phyloP scores from a whole-genome alignment of 78 protist genomes.

The Pelomyxa schiedti region DNA sequence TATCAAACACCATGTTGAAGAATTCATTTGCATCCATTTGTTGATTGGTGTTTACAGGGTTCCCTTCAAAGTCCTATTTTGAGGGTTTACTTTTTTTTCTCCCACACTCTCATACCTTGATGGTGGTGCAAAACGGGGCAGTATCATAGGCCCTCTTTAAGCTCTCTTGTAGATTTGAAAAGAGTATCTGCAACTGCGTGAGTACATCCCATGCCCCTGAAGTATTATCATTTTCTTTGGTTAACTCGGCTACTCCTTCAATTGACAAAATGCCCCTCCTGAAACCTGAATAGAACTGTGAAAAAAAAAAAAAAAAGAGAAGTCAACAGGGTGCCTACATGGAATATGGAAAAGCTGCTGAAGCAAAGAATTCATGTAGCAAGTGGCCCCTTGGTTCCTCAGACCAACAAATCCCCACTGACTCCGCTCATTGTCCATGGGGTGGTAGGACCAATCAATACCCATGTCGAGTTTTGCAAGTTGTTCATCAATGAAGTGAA shows the following conservation, averaged over 20 bases:
- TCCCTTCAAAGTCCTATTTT: conserved; percentile 43
- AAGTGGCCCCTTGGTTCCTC: conserved; percentile 74
- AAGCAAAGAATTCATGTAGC: conserved; percentile 72
- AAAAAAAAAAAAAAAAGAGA: not conserved
- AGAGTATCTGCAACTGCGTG: conserved; percentile 63
- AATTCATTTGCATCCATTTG: conserved; percentile 83
- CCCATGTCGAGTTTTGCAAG: not conserved
- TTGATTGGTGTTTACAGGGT: conserved; percentile 26
- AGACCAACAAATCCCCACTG: conserved; percentile 68
- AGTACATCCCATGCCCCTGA: conserved; percentile 6
- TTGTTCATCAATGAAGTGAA: not conserved
- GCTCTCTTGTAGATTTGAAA: conserved; percentile 51
- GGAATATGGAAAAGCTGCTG: conserved; percentile 71
- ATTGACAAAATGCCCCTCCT: no score
- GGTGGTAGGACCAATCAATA: conserved; percentile 29
- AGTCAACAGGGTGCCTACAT: conserved; percentile 22
- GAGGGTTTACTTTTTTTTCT: no score
- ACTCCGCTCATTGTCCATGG: conserved; percentile 45
- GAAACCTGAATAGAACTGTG: no score
- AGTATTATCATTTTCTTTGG: not conserved
- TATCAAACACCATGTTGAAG: conserved; percentile 60
- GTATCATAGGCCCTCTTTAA: conserved; percentile 34
- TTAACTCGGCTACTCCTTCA: not conserved
- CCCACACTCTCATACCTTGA: no score
- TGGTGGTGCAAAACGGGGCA: conserved; percentile 17